Conservation (phyloP, 495 filamentous ascomycete species). For the Penicillium paradoxum region DNA sequence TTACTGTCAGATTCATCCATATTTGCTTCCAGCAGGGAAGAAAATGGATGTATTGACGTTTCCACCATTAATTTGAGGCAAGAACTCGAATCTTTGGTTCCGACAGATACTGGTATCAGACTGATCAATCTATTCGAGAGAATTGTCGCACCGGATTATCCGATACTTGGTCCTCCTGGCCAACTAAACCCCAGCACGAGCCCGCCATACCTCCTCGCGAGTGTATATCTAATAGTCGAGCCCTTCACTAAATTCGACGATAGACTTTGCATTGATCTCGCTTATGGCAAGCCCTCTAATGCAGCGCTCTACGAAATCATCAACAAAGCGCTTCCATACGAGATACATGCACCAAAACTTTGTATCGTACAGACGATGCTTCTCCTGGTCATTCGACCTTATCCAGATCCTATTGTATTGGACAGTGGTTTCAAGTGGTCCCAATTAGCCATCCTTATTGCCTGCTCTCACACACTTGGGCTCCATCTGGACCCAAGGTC, state of each 20-base stretch:
- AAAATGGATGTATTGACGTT: background rate
- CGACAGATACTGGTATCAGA: background rate
- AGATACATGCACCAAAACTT: conserved; percentile 5
- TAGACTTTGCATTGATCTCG: conserved; percentile 3
- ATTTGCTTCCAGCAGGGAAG: background rate
- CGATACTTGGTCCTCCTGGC: background rate
- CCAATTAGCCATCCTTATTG: background rate
- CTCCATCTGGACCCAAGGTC: conserved; percentile 3
- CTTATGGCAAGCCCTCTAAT: background rate
- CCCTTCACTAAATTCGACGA: conserved; percentile 5
- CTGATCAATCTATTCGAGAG: background rate
- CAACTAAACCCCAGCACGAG: background rate
- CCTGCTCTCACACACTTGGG: background rate
- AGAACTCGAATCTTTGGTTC: background rate
- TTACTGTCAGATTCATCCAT: conserved; percentile 1
- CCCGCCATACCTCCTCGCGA: conserved; percentile 1
- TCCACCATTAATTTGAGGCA: background rate
- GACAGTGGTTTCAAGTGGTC: conserved; percentile 5
- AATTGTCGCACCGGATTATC: background rate
- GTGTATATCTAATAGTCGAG: conserved; percentile 1
- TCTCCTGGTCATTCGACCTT: conserved; percentile 4
- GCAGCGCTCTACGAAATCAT: background rate
- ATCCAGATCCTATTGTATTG: conserved; percentile 4
- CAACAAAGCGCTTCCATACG: conserved; percentile 2
- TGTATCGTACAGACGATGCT: conserved; percentile 4